Evolutionary conservation across 202 grass and related monocot species (phyloP).

Genomic region (Panicum virgatum): DNA sequence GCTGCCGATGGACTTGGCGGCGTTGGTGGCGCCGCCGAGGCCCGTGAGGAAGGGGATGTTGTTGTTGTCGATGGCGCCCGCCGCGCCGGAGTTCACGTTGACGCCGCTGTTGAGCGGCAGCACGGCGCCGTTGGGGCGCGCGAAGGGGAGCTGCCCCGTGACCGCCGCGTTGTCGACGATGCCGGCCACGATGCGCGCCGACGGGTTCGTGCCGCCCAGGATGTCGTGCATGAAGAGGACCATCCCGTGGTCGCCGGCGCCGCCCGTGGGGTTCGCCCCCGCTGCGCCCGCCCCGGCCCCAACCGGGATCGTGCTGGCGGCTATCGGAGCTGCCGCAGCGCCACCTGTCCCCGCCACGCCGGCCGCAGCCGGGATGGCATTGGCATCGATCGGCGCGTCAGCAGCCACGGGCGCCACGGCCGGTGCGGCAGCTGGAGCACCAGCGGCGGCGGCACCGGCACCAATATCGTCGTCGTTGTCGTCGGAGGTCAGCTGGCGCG

Average conservation of each 20-base stretch:
- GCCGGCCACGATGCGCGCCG: conserved; percentile 57
- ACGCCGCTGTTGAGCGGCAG: conserved; percentile 58
- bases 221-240: conserved; percentile 75
- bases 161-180: conserved; percentile 54
- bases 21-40: conserved; percentile 64
- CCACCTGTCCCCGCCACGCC: too few species aligned
- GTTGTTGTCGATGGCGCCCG: conserved; percentile 64
- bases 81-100: conserved; percentile 48
- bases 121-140: conserved; percentile 63
- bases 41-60: conserved; percentile 78
- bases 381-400: conserved; percentile 8
- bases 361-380: conserved; percentile 4
- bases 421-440: background rate
- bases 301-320: conserved; percentile 27
- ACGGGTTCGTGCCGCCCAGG: conserved; percentile 69
- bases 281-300: too few species aligned
- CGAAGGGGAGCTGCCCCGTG: conserved; percentile 56
- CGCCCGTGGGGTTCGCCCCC: too few species aligned
- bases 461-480: too few species aligned
- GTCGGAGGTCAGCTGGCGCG: background rate
- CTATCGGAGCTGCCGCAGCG: conserved; percentile 28
- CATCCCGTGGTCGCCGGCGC: conserved; percentile 36
- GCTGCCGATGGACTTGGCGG: conserved; percentile 30
- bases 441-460: background rate
- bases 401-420: background rate